Conservation (phyloP, 139 green algal species). For the Nannochloris sp. region DNA sequence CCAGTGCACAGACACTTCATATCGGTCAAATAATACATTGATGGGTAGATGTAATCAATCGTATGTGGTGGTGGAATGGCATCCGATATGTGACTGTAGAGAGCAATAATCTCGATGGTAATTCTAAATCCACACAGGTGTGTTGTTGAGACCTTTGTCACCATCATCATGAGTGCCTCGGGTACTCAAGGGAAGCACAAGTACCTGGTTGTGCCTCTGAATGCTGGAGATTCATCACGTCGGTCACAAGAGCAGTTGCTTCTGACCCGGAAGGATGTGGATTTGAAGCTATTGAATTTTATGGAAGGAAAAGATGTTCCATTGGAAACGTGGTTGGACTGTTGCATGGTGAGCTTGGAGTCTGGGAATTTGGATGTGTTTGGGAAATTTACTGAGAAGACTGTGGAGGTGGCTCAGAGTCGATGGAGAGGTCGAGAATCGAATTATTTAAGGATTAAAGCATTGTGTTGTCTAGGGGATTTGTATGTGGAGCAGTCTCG, state of each 20-base stretch:
- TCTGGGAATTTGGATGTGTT: conserved; percentile 29
- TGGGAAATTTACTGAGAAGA: conserved; percentile 29
- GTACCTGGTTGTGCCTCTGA: no score
- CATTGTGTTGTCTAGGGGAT: conserved; percentile 57
- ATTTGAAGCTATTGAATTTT: conserved; percentile 1
- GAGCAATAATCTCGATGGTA: no score
- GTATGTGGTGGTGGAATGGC: no score
- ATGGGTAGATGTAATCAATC: no score
- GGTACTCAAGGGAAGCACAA: no score
- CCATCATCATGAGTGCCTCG: no score
- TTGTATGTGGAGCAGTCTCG: conserved; percentile 37
- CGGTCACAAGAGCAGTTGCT: neutral
- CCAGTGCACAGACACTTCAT: no score
- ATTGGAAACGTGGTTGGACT: conserved; percentile 58
- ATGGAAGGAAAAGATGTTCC: conserved; percentile 44
- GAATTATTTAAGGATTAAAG: conserved; percentile 59
- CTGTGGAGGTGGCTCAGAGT: conserved; percentile 20
- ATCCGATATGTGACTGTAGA: no score
- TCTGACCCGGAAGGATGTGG: neutral
- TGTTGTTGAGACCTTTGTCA: no score
- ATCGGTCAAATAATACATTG: no score
- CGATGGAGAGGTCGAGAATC: conserved; percentile 28
- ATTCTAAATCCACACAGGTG: no score
- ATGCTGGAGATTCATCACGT: neutral
- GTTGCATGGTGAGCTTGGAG: conserved; percentile 56